A percentile compares a stretch with the other conserved stretches of the same genome.
These are phyloP conservation scores for Cladosporium cucumerinum DNA, from an alignment of 2,329 filamentous ascomycete genomes.

Conservation along the genomic window DNA sequence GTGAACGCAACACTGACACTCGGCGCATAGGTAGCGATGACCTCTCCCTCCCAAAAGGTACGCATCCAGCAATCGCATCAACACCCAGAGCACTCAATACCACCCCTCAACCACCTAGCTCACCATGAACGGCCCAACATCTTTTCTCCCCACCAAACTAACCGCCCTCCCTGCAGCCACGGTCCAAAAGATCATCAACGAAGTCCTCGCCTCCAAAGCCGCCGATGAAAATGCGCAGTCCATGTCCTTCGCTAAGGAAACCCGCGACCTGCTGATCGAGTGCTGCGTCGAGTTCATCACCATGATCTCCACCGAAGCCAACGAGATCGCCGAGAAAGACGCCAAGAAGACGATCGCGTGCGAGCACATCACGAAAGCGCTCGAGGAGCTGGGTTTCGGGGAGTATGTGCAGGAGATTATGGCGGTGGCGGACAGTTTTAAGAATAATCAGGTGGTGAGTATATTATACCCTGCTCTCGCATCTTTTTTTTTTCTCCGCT, in stretches of 20 bases:
- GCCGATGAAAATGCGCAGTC: constrained; percentile 17
- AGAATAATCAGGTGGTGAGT: constrained; percentile 83
- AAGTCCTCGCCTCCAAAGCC: constrained; percentile 73
- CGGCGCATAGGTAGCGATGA: constrained; percentile 49
- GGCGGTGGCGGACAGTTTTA: constrained; percentile 85
- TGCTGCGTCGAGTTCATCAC: constrained; percentile 99
- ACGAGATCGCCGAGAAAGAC: constrained; percentile 98
- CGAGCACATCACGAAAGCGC: constrained; percentile 93
- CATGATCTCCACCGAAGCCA: constrained; percentile 95
- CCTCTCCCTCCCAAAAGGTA: constrained; percentile 57
- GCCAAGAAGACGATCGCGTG: constrained; percentile 99
- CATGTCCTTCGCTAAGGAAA: constrained; percentile 89
- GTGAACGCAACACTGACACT: not conserved
- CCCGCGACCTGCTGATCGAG: constrained; percentile 91
- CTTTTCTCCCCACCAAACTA: not conserved
- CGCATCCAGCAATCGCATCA: not conserved
- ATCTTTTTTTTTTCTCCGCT: too few species aligned
- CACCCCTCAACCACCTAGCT: not conserved
- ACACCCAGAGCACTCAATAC: not conserved
- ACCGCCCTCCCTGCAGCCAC: constrained; percentile 49
- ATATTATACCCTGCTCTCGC: not conserved
- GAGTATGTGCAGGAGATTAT: constrained; percentile 88
- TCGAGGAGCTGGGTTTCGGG: constrained; percentile 86
- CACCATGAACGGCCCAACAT: not conserved
- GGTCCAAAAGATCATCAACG: constrained; percentile 81